A percentile compares a stretch with the other conserved stretches of the same genome.
Conservation (phyloP, 345 rosid genomes). For the Hibiscus tridactylites region DNA sequence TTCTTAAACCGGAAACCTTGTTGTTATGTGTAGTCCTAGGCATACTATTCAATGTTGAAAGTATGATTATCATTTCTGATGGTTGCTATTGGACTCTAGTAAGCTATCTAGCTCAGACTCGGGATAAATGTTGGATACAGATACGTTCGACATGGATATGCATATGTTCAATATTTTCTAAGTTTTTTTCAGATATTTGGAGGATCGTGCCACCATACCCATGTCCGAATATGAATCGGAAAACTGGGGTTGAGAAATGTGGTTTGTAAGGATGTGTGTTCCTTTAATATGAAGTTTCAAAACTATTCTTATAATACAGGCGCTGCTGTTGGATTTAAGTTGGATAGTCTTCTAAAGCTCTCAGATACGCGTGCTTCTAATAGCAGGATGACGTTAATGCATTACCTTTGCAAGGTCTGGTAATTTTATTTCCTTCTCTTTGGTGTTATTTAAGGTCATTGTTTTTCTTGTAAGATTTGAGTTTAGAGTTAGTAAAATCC, state of each 20-base stretch:
- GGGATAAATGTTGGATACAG: neutral
- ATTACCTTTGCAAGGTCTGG: constrained; percentile 90
- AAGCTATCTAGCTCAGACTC: neutral
- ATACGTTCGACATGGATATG: neutral
- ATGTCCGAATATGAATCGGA: constrained; percentile 1
- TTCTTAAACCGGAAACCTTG: neutral
- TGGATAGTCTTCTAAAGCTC: constrained; percentile 94
- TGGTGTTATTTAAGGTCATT: neutral
- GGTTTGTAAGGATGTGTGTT: neutral
- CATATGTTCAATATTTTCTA: neutral
- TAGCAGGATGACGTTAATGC: constrained; percentile 96
- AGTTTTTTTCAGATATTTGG: neutral
- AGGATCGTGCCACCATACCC: neutral
- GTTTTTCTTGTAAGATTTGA: neutral
- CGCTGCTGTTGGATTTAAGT: constrained; percentile 95
- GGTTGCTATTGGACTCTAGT: neutral
- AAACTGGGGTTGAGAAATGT: neutral
- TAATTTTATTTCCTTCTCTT: neutral
- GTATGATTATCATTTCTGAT: neutral
- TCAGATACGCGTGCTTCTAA: constrained; percentile 85
- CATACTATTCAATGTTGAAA: too few species aligned
- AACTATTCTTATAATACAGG: constrained; percentile 41
- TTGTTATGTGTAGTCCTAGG: neutral
- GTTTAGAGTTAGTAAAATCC: neutral
- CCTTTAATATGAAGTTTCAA: constrained; percentile 9